A percentile compares a stretch with the other conserved stretches of the same genome.
These are phyloP conservation scores for Citrus glauca DNA, from an alignment of 345 rosid species.

Conservation along the genomic window DNA sequence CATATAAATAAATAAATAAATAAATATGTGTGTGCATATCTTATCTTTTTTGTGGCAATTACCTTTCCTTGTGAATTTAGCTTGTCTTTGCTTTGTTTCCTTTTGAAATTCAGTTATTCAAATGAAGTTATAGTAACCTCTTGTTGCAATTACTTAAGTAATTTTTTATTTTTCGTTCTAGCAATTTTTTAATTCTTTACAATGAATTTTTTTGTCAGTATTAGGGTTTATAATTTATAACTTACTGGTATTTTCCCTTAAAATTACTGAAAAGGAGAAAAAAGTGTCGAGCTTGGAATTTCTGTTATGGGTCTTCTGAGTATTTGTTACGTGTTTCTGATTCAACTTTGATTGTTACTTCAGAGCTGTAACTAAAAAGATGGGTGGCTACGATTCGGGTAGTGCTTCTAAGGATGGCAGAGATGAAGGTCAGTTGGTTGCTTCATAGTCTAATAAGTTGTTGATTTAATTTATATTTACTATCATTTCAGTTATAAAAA, in stretches of 20 bases:
- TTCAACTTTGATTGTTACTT: background rate
- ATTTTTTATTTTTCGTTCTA: background rate
- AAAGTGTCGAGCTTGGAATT: background rate
- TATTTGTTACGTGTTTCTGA: background rate
- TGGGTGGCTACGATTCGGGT: slow-evolving; percentile 36
- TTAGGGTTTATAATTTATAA: background rate
- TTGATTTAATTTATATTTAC: background rate
- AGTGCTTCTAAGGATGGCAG: slow-evolving; percentile 35
- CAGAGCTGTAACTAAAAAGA: slow-evolving; percentile 4
- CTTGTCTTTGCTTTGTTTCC: background rate
- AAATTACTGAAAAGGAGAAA: background rate
- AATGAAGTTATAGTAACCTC: background rate
- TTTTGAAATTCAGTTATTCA: background rate
- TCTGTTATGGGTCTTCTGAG: background rate
- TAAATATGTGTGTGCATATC: too few species aligned
- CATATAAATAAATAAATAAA: too few species aligned
- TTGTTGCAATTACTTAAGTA: background rate
- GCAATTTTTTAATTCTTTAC: background rate
- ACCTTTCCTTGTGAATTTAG: background rate
- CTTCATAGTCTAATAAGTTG: background rate
- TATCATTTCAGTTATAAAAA: background rate
- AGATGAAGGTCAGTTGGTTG: slow-evolving; percentile 36
- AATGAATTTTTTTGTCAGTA: background rate
- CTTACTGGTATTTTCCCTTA: background rate
- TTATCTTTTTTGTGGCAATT: too few species aligned